Conservation (phyloP, 2,329 filamentous ascomycete genomes). For the Colletotrichum sp. region DNA sequence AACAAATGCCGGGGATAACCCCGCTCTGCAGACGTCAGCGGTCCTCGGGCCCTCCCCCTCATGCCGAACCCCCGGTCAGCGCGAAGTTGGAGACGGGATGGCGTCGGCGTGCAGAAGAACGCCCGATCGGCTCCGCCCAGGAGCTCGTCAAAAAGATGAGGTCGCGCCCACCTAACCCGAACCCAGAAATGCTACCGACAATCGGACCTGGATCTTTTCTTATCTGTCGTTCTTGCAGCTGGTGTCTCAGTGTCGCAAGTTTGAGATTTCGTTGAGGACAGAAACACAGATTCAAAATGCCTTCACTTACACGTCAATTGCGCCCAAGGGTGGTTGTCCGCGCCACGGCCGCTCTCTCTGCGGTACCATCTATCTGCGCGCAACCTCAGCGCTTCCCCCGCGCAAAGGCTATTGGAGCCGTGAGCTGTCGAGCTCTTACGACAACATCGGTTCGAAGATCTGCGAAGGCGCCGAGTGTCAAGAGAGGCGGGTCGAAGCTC, state of each 20-base stretch:
- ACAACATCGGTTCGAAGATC: not conserved
- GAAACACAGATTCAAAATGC: not conserved
- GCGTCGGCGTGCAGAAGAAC: conserved; percentile 12
- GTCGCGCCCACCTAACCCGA: conserved; percentile 20
- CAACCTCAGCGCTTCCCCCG: conserved; percentile 13
- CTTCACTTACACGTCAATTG: conserved; percentile 8
- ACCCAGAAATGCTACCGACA: not conserved
- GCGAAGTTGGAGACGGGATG: not conserved
- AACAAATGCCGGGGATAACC: not conserved
- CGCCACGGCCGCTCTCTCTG: not conserved
- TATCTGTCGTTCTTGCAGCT: not conserved
- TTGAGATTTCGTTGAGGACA: not conserved
- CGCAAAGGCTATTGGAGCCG: not conserved
- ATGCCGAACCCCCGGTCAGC: not conserved
- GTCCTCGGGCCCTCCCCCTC: not conserved
- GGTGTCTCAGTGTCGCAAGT: not conserved
- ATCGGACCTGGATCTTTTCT: not conserved
- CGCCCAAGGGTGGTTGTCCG: conserved; percentile 15
- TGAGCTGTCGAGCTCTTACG: conserved; percentile 8
- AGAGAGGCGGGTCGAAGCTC: conserved; percentile 49
- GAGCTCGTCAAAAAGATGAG: conserved; percentile 11
- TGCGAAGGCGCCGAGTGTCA: conserved; percentile 10
- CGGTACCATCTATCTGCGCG: not conserved
- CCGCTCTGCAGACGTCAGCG: conserved; percentile 6
- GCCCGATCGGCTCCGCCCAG: not conserved